Base-by-base conservation (phyloP, 2,329 filamentous ascomycete genomes). In the Phoma sp. region DNA sequence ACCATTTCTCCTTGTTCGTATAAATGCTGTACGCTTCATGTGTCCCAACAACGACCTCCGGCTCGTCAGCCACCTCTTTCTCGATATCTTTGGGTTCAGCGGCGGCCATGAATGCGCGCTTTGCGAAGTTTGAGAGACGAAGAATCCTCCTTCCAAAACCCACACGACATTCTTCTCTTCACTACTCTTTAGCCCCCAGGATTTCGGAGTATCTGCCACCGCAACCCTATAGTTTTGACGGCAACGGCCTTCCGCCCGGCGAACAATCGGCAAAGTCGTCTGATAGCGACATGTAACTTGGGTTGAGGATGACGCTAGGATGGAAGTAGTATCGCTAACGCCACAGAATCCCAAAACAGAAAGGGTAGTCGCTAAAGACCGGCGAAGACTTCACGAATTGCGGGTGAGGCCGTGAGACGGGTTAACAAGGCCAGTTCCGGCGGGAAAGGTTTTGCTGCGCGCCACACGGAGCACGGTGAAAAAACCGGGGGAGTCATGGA, bases 21-120 rank as follows among this genome's bases (percentile, higher is more conserved):
- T 68, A 71, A 29, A 71, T 65, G 21, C 67, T 71, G 43, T 71
- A 69, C n/a, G 65, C 61, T 15, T 54, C 58, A 32, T 64, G 53
- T 14, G 58, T 53, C 23, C 59, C 59, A 21, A 56, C 43, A 47
- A 58, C 45, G 25, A 57, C 50, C 15, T 65, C 51, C 9, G 56
- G 36, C 38, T 56, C 60, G 9, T 62, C 53, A 23, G 45, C 49
- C 6, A 46, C 39, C 38, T 66, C 60, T 37, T 56, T 54, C 45
- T 65, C 64, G 32, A 59, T 47, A 1, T 60, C 53, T 12, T 47
- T 53, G 43, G 43, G 37, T 26, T 53, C 43, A 47, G 32, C 34
- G 32, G 42, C 32, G 21, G 56, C 48, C 55, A 61, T 61, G 1
- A 25, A 15, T 37, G 45, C 30, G 37, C 32, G 47, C 25, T 29